Percentiles rank a stretch among this genome's conserved stretches.
Conservation (phyloP, 2,329 filamentous ascomycete genomes). For the Apiospora saccharicola region DNA sequence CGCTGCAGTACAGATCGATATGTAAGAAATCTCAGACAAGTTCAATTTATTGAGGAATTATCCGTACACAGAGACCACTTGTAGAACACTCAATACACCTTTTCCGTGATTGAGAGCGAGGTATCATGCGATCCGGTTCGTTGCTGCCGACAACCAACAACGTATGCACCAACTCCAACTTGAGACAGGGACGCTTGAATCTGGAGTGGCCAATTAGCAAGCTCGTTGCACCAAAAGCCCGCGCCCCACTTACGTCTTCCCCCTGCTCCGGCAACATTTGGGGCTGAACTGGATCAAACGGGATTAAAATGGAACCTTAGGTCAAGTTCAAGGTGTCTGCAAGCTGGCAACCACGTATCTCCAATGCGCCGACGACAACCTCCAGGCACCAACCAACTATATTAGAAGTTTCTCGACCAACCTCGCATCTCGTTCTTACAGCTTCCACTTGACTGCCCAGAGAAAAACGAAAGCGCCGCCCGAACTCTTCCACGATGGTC, state of each 20-base stretch:
- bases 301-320: not conserved
- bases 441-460: not conserved
- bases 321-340: constrained; percentile 1
- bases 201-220: not conserved
- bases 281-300: not conserved
- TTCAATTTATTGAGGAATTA: not conserved
- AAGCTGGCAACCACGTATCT: constrained; percentile 12
- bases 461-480: not conserved
- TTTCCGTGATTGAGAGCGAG: not conserved
- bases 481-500: constrained; percentile 60
- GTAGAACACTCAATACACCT: not conserved
- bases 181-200: constrained; percentile 1
- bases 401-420: not conserved
- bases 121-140: not conserved
- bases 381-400: not conserved
- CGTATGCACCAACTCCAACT: not conserved
- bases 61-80: not conserved
- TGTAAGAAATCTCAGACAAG: not conserved
- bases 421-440: not conserved
- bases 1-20: not conserved
- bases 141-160: not conserved
- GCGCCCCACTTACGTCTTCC: not conserved
- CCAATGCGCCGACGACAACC: constrained; percentile 2
- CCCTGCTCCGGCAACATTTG: not conserved
- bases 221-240: not conserved